These are phyloP conservation scores for Neurospora pannonica DNA, from an alignment of 495 filamentous ascomycete species.

Conservation along the genomic window DNA sequence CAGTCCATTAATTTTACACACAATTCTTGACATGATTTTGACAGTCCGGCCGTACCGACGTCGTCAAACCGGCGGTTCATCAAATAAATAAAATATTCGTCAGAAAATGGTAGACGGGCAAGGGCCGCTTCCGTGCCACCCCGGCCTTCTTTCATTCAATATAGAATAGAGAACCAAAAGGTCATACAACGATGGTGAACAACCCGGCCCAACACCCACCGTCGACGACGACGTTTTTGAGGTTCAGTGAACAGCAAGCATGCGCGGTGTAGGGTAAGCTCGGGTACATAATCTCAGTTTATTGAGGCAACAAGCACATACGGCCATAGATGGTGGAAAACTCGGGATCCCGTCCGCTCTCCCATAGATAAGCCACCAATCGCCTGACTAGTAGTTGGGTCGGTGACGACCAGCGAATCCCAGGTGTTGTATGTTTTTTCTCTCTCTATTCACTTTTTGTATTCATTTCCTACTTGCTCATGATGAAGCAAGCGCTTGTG, in stretches of 20 bases:
- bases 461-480: neutral
- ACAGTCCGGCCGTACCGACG: neutral
- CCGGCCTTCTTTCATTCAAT: neutral
- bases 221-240: neutral
- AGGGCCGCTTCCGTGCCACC: neutral
- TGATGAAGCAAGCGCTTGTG: neutral
- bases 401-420: slow-evolving; percentile 24
- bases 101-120: neutral
- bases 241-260: too few species aligned
- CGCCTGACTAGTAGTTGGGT: slow-evolving; percentile 23
- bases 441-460: neutral
- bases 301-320: neutral
- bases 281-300: neutral
- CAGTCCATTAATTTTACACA: too few species aligned
- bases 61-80: neutral
- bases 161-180: neutral
- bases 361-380: too few species aligned
- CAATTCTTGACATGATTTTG: neutral
- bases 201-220: too few species aligned
- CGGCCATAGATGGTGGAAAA: neutral
- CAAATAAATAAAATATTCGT: neutral
- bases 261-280: too few species aligned
- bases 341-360: neutral
- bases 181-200: neutral
- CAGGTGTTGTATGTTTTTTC: slow-evolving; percentile 23